Percentiles rank a stretch among this genome's conserved stretches.
These are phyloP conservation scores for Sphagnum tenellum DNA, from an alignment of 225 moss, liverwort and hornwort genomes.

Conservation along the genomic window DNA sequence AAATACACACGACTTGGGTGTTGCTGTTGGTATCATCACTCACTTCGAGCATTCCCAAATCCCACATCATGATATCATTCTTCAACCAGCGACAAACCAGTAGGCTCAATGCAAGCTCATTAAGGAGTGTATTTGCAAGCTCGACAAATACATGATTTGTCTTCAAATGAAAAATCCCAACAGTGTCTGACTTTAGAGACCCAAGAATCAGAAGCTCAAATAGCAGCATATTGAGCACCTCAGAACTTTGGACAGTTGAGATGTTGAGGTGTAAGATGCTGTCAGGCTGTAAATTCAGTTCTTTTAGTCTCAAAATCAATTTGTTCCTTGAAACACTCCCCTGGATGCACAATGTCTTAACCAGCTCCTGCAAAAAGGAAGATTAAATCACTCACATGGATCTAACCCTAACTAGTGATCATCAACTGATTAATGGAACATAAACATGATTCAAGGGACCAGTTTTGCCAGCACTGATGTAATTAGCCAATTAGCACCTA, in stretches of 20 bases:
- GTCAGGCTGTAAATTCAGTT: constrained; percentile 18
- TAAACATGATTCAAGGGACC: too few relatives aligned
- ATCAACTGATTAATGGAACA: too few relatives aligned
- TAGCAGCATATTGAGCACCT: constrained; percentile 42
- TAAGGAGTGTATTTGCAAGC: constrained; percentile 50
- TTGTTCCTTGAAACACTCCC: constrained; percentile 31
- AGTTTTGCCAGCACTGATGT: too few relatives aligned
- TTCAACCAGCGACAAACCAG: constrained; percentile 45
- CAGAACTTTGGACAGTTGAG: constrained; percentile 29
- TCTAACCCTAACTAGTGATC: too few relatives aligned
- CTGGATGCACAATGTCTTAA: constrained; percentile 32
- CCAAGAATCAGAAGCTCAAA: constrained; percentile 56
- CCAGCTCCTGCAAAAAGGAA: constrained; percentile 24
- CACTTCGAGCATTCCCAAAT: constrained; percentile 38
- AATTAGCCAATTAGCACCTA: too few relatives aligned
- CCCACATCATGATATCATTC: constrained; percentile 34
- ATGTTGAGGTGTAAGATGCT: constrained; percentile 45
- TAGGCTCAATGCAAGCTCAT: constrained; percentile 35
- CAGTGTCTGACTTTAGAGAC: constrained; percentile 40
- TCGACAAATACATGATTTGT: constrained; percentile 34
- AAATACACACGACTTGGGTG: constrained; percentile 37
- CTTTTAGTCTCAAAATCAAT: constrained; percentile 28
- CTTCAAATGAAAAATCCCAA: constrained; percentile 38
- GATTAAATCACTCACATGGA: too few relatives aligned
- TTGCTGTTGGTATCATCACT: constrained; percentile 22